These are phyloP conservation scores for Anisodus acutangulus DNA, from an alignment of 257 asterid species.

Conservation along the genomic window DNA sequence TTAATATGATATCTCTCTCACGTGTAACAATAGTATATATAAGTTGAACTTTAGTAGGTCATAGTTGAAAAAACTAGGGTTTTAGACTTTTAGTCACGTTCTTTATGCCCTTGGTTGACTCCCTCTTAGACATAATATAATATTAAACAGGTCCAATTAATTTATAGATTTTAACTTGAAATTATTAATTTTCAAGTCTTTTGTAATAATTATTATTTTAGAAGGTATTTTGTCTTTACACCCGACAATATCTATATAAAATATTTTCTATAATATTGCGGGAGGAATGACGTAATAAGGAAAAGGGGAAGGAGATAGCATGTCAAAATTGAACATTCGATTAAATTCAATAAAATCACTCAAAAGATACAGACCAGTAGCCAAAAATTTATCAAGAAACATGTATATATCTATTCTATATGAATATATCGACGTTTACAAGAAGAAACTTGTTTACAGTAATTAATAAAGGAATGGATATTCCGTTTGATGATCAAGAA, in stretches of 20 bases:
- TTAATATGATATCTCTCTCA: neutral
- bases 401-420: neutral
- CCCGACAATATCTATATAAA: too few relatives aligned
- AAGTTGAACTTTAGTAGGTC: neutral
- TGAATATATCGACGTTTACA: neutral
- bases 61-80: neutral
- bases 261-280: too few relatives aligned
- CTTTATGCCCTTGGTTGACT: neutral
- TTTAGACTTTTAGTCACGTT: neutral
- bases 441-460: neutral
- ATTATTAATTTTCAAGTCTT: neutral
- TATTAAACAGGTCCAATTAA: neutral
- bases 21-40: neutral
- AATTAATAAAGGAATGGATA: neutral
- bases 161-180: neutral
- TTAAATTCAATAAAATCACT: neutral
- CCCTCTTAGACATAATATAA: neutral
- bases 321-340: neutral
- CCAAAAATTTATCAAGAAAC: neutral
- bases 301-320: too few relatives aligned
- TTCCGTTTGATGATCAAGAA: slow-evolving; percentile 21
- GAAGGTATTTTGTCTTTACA: too few relatives aligned
- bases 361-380: neutral
- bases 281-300: too few relatives aligned
- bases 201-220: too few relatives aligned